Base-by-base conservation (phyloP, 148 eudicot species). In the Amaranthus hypochondriacus region DNA sequence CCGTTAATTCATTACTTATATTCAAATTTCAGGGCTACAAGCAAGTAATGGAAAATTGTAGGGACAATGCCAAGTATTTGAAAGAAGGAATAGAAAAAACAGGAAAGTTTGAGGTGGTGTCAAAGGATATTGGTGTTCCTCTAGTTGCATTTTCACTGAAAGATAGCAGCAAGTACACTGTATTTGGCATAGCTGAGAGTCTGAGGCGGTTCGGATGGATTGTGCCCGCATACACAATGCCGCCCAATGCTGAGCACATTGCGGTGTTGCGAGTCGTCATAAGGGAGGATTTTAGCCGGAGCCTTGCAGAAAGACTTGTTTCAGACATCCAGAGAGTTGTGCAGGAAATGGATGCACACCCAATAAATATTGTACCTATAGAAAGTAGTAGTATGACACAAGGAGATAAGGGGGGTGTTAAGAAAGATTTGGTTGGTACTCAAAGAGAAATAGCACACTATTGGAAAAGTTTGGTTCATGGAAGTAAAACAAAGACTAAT, bases 231-330 rank as follows among this genome's bases (percentile, higher is more conserved):
- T 28, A 28, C 39, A 28, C 39, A 28, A 28, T 86, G 89, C 85
- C 89, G 0, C 73, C 89, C 0, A 75, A 86, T 53, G 89, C 89
- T 0, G 79, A 86, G 55, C 79, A 86, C 62, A 58, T 86, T 4
- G 80, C 87, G 0, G 89, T 86, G 9, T 72, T 84, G 0, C 85
- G 89, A 0, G 87, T 86, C 0, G 89, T 86, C 7, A 59, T 86
- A 14, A 71, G 89, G 3, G 89, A 86, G 59, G 89, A 86, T 77
- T 86, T 86, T 73, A 79, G 85, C 43, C 72, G 87, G 5, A 86
- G 84, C 11, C 82, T 86, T 14, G 89, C 87, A 0, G 89, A 86
- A 62, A 73, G 89, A 42, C 87, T 86, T 1, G 89, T 84, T 7
- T 4, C 0, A 0, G 87, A 86, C 54, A 84, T 86, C 18, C 12